Evolutionary conservation across 2,329 filamentous ascomycete genomes (phyloP), one percentile per base, ranked within the genome.

Genomic region (Ilyonectria mors-panacis): DNA sequence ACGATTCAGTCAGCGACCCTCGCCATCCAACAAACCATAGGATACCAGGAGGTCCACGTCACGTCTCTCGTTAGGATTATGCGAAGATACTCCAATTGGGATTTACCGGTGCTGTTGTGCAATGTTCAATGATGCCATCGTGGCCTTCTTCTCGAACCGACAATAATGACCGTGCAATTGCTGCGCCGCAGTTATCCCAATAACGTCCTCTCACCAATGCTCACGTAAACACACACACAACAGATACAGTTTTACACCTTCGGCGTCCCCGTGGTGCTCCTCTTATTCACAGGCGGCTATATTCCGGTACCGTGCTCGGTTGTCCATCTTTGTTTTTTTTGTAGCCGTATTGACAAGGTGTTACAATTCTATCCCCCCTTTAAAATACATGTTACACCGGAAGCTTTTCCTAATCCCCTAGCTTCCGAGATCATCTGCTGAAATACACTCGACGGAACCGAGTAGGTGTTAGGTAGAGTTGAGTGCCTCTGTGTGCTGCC

Each of bases 351-450:
- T 57, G 54, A 57, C 59, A 59, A 35, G 57, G 45, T 71, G 67
- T 64, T 76, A 76, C 74, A 76, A 37, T 71, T 76, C 72, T 75
- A 74, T 72, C 62, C 72, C 73, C 73, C 73, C 69, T 68, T 70
- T 76, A 68, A 71, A 67, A 63, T 75, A 75, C 73, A 76, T 72
- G 67, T 69, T 76, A 71, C 69, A 71, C 19, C 42, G 47, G 59
- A 66, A 68, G 61, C 53, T 57, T 61, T 9, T 44, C 56, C 65
- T 51, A 48, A 42, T 47, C 63, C 55, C 54, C 45, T 61, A 57
- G 70, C 66, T 56, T 60, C 70, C 63, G 66, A 68, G 56, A 64
- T 65, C 59, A 74, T 70, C 62, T 70, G 69, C 65, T 70, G 63
- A 72, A 70, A 70, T 73, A 70, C 72, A 76, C 56, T 72, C 65